phyloP scores from a whole-genome alignment of 2,329 filamentous ascomycete species.

The Colletotrichum camelliae region DNA sequence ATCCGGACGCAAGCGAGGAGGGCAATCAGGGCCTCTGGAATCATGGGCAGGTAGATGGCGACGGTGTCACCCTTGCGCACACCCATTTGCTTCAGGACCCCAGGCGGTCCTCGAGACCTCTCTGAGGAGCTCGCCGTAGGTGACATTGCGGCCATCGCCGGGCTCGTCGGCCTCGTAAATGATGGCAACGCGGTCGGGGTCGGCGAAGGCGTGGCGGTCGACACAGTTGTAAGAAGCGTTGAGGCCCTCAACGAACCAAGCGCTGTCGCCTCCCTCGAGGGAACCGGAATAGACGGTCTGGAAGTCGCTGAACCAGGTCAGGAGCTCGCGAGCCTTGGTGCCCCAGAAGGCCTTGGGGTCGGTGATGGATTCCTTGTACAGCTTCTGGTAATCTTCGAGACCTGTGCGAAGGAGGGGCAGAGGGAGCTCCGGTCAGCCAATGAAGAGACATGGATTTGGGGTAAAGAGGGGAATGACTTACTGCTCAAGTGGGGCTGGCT shows the following conservation, averaged over 20 bases:
- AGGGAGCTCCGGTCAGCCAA: conserved; percentile 19
- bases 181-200: conserved; percentile 92
- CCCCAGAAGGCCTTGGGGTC: conserved; percentile 92
- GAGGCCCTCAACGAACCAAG: conserved; percentile 95
- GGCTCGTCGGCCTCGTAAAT: conserved; percentile 98
- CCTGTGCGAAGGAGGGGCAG: conserved; percentile 40
- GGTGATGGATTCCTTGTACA: conserved; percentile 86
- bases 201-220: conserved; percentile 93
- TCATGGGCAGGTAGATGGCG: conserved; percentile 98
- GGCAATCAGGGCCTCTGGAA: conserved; percentile 91
- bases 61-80: conserved; percentile 98
- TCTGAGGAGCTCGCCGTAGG: conserved; percentile 90
- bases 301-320: conserved; percentile 92
- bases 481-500: conserved; percentile 71
- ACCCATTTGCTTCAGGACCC: conserved; percentile 91
- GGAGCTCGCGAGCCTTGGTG: conserved; percentile 81
- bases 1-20: conserved; percentile 92
- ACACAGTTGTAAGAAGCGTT: conserved; percentile 98
- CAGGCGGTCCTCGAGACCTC: conserved; percentile 89
- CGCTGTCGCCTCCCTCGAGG: conserved; percentile 79
- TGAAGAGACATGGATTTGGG: conserved; percentile 13
- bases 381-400: conserved; percentile 69
- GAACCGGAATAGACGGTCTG: conserved; percentile 83
- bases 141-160: conserved; percentile 84
- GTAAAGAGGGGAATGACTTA: conserved; percentile 44